phyloP scores from a whole-genome alignment of 148 eudicot genomes.

The Silene conica region DNA sequence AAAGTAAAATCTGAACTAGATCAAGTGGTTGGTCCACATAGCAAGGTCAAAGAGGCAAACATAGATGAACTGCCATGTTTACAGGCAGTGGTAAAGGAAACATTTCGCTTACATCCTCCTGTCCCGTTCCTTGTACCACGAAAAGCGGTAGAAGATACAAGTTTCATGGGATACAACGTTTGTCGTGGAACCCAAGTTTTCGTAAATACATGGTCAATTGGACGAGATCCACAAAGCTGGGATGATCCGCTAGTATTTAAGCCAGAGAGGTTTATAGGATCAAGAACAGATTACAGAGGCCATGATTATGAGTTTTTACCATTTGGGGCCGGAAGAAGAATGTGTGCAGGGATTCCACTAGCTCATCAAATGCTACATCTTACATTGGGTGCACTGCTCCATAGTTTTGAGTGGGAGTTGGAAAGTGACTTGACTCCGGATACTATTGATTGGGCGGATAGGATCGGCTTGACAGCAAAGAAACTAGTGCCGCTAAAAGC shows the following conservation, averaged over 20 bases:
- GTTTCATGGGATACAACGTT: slow-evolving; percentile 20
- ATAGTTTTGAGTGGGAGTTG: slow-evolving; percentile 26
- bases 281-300: slow-evolving; percentile 17
- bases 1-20: slow-evolving; percentile 19
- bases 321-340: slow-evolving; percentile 28
- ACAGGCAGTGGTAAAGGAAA: slow-evolving; percentile 26
- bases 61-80: slow-evolving; percentile 13
- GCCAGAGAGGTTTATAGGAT: slow-evolving; percentile 23
- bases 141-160: slow-evolving; percentile 20
- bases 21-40: slow-evolving; percentile 16
- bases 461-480: slow-evolving; percentile 20
- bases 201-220: slow-evolving; percentile 21
- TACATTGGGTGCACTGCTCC: slow-evolving; percentile 21
- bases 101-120: slow-evolving; percentile 23
- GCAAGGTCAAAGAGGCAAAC: slow-evolving; percentile 7
- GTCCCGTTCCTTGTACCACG: slow-evolving; percentile 23
- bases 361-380: slow-evolving; percentile 26
- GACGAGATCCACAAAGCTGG: slow-evolving; percentile 25
- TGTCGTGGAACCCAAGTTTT: slow-evolving; percentile 22
- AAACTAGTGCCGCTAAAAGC: slow-evolving; percentile 22
- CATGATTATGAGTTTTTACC: slow-evolving; percentile 19
- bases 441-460: slow-evolving; percentile 22
- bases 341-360: slow-evolving; percentile 22
- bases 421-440: slow-evolving; percentile 5
- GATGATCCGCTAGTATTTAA: slow-evolving; percentile 19